Percentiles rank a stretch among this genome's conserved stretches.
phyloP scores from a whole-genome alignment of 352 stramenopile species.

The Globisporangium carolinianum region DNA sequence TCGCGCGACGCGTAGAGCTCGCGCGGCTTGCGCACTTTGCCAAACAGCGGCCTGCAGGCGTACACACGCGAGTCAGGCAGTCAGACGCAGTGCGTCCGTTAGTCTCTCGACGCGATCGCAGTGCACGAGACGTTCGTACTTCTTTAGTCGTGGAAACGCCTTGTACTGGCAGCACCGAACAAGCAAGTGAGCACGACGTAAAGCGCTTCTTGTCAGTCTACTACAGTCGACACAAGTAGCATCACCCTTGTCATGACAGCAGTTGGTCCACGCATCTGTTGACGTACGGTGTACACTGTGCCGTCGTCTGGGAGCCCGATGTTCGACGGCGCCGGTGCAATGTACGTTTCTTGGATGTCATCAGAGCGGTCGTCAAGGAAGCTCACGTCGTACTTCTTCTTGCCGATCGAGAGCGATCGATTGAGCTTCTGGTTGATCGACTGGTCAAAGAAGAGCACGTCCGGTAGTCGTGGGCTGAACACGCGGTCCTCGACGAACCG shows the following conservation, averaged over 20 bases:
- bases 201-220: neutral
- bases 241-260: slow-evolving; percentile 1
- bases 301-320: slow-evolving; percentile 74
- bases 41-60: slow-evolving; percentile 44
- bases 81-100: neutral
- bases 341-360: slow-evolving; percentile 79
- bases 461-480: slow-evolving; percentile 48
- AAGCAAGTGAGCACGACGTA: neutral
- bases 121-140: slow-evolving; percentile 20
- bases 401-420: slow-evolving; percentile 58
- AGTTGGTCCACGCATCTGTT: neutral
- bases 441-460: slow-evolving; percentile 83
- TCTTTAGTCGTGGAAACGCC: slow-evolving; percentile 73
- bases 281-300: slow-evolving; percentile 61
- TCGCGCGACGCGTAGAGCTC: slow-evolving; percentile 64
- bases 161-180: slow-evolving; percentile 48
- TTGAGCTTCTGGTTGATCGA: slow-evolving; percentile 86
- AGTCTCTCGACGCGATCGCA: neutral
- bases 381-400: slow-evolving; percentile 80
- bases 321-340: slow-evolving; percentile 70
- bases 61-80: neutral
- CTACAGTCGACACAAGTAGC: neutral
- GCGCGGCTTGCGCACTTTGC: slow-evolving; percentile 65
- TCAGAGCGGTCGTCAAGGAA: slow-evolving; percentile 75
- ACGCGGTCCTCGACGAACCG: slow-evolving; percentile 77